Evolutionary conservation across 2,329 filamentous ascomycete genomes (phyloP).

Genomic region (Davidsoniella australis): DNA sequence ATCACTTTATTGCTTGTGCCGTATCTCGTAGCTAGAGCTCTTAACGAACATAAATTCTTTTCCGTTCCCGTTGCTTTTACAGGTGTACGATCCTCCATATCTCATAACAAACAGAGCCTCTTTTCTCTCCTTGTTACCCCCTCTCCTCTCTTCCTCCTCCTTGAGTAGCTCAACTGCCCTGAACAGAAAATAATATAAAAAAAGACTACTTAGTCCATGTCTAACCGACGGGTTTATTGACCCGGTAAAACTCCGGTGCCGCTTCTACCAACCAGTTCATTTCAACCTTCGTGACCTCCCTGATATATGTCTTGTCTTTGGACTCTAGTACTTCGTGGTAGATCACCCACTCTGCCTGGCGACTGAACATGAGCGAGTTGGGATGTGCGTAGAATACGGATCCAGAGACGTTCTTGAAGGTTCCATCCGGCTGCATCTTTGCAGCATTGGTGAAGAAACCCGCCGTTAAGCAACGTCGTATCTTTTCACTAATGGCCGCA

Average conservation of each 20-base stretch:
- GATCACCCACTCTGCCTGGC: slow-evolving; percentile 90
- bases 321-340: slow-evolving; percentile 91
- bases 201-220: slow-evolving; percentile 14
- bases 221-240: slow-evolving; percentile 19
- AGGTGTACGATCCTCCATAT: too few species aligned
- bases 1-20: too few species aligned
- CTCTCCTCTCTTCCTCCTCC: too few species aligned
- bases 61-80: too few species aligned
- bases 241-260: slow-evolving; percentile 64
- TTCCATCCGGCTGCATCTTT: slow-evolving; percentile 84
- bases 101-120: too few species aligned
- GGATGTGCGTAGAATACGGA: slow-evolving; percentile 75
- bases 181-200: slow-evolving; percentile 13
- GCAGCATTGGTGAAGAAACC: slow-evolving; percentile 91
- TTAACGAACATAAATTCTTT: too few species aligned
- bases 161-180: too few species aligned
- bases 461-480: slow-evolving; percentile 67
- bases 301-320: slow-evolving; percentile 71
- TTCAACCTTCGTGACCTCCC: slow-evolving; percentile 84
- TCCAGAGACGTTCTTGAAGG: slow-evolving; percentile 70
- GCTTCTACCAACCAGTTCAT: slow-evolving; percentile 86
- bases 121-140: too few species aligned
- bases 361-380: slow-evolving; percentile 85
- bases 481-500: slow-evolving; percentile 42
- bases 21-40: too few species aligned